Evolutionary conservation across 257 asterid genomes (phyloP).

Genomic region (Scutellaria galericulata): DNA sequence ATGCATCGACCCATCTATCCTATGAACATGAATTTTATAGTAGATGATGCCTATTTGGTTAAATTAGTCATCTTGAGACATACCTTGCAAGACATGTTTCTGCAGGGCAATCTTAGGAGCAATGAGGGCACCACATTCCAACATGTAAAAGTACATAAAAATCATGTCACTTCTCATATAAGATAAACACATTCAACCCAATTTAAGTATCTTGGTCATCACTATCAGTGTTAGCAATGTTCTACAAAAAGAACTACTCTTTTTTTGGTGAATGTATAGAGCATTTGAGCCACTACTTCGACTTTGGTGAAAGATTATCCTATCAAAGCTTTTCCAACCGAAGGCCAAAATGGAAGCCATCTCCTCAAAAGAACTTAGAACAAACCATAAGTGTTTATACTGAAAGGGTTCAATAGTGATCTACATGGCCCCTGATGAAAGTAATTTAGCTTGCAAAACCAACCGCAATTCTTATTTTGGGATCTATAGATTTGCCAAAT

Average conservation of each 20-base stretch:
- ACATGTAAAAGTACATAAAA: slow-evolving; percentile 23
- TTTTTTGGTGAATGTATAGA: slow-evolving; percentile 17
- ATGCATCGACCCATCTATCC: slow-evolving; percentile 2
- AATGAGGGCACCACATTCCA: slow-evolving; percentile 7
- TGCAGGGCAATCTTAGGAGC: slow-evolving; percentile 19
- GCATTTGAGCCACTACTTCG: slow-evolving; percentile 15
- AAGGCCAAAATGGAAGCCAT: not conserved
- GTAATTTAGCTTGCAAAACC: not conserved
- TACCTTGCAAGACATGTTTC: slow-evolving; percentile 2
- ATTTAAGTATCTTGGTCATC: not conserved
- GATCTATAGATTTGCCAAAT: not conserved
- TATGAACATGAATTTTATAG: not conserved
- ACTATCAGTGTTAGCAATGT: not conserved
- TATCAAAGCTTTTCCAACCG: not conserved
- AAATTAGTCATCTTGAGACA: not conserved
- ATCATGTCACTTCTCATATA: not conserved
- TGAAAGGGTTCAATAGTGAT: not conserved
- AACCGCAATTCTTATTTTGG: not conserved
- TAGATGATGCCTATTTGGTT: slow-evolving; percentile 10
- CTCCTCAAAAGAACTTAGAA: not conserved
- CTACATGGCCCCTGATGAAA: not conserved
- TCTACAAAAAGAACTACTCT: not conserved
- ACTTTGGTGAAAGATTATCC: not conserved
- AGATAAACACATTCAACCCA: not conserved
- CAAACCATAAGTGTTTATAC: not conserved